These are phyloP conservation scores for Pleurotus sapidus DNA, from an alignment of 768 basidiomycete genomes.

Conservation along the genomic window DNA sequence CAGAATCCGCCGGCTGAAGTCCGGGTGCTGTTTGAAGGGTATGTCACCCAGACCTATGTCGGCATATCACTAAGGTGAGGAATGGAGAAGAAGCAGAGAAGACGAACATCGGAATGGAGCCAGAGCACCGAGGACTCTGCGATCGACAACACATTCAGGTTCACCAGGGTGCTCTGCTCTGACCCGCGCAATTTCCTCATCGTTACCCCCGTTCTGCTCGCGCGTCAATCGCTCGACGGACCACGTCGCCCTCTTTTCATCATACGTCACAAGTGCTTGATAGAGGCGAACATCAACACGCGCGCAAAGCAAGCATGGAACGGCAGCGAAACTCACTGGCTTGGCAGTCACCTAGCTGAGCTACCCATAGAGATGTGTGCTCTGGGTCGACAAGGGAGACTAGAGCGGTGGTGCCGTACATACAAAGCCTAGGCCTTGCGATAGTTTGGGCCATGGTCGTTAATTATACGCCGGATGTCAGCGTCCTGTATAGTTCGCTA, in stretches of 20 bases:
- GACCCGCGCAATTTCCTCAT: constrained; percentile 63
- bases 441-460: constrained; percentile 66
- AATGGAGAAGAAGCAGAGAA: constrained; percentile 2
- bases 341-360: constrained; percentile 80
- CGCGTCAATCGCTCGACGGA: constrained; percentile 57
- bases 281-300: background rate
- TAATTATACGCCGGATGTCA: constrained; percentile 57
- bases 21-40: constrained; percentile 72
- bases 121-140: constrained; percentile 72
- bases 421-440: constrained; percentile 65
- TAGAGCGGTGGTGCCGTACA: constrained; percentile 79
- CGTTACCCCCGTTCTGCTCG: constrained; percentile 70
- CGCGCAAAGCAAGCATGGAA: too few species aligned
- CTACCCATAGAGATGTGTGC: constrained; percentile 70
- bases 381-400: constrained; percentile 71
- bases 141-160: constrained; percentile 61
- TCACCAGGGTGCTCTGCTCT: constrained; percentile 65
- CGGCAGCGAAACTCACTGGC: constrained; percentile 46
- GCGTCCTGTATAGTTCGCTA: constrained; percentile 51
- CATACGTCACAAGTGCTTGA: constrained; percentile 51
- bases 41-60: constrained; percentile 62
- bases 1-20: constrained; percentile 61
- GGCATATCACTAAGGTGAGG: background rate
- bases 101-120: constrained; percentile 73
- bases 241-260: constrained; percentile 48